Evolutionary conservation across 495 filamentous ascomycete species (phyloP).

Genomic region (Talaromyces borbonicus): DNA sequence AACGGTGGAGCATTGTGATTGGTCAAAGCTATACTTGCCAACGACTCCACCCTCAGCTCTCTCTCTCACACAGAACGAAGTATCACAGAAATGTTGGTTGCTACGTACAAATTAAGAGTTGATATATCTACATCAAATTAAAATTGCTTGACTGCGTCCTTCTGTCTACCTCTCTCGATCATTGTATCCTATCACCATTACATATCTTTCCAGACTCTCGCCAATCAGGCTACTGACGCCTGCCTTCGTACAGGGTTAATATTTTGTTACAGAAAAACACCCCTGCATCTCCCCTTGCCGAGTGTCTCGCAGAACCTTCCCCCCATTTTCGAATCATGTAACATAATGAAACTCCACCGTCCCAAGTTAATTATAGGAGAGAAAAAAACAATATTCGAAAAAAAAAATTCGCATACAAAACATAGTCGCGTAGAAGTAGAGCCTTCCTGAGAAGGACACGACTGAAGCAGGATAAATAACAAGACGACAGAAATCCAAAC

Average conservation of each 20-base stretch:
- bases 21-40: constrained; percentile 3
- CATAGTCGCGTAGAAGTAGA: neutral
- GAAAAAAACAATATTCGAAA: neutral
- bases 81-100: too few species aligned
- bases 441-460: neutral
- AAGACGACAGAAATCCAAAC: neutral
- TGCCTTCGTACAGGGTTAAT: too few species aligned
- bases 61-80: too few species aligned
- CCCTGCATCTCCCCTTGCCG: neutral
- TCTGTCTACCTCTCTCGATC: too few species aligned
- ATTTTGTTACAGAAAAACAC: neutral
- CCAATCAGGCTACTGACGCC: too few species aligned
- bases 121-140: too few species aligned
- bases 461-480: too few species aligned
- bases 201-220: too few species aligned
- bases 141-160: too few species aligned
- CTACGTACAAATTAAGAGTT: too few species aligned
- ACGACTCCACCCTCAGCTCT: neutral
- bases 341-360: neutral
- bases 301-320: neutral
- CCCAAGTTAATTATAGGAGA: neutral
- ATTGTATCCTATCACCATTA: too few species aligned
- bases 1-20: neutral
- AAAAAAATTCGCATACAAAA: too few species aligned
- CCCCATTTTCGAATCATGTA: neutral